Conservation (phyloP, 1,139 yeast genomes). For the Debaryomyces robertsiae region DNA sequence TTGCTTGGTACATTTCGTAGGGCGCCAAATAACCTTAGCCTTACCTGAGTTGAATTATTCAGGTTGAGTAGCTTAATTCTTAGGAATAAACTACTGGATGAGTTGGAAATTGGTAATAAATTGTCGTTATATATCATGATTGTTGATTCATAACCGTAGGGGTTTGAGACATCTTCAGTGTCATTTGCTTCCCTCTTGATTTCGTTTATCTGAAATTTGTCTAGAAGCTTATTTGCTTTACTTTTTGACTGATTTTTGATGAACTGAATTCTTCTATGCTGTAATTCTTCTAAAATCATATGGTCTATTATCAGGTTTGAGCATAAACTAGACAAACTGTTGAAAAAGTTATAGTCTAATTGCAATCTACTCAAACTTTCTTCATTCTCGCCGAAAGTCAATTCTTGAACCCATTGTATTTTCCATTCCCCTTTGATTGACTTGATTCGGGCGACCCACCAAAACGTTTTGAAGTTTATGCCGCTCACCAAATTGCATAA, state of each 20-base stretch:
- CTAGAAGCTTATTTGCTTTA: slow-evolving; percentile 13
- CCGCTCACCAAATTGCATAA: slow-evolving; percentile 51
- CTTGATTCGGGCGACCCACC: slow-evolving; percentile 68
- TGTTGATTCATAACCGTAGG: slow-evolving; percentile 29
- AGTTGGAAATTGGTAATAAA: slow-evolving; percentile 38
- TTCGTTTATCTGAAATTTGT: slow-evolving; percentile 16
- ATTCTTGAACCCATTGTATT: slow-evolving; percentile 49
- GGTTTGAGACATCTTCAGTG: slow-evolving; percentile 6
- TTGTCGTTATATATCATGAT: slow-evolving; percentile 38
- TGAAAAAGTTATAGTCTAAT: slow-evolving; percentile 52
- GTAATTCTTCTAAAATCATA: slow-evolving; percentile 63
- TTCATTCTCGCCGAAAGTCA: slow-evolving; percentile 20
- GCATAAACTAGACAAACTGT: slow-evolving; percentile 51
- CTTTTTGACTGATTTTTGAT: slow-evolving; percentile 18
- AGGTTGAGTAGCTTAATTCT: slow-evolving; percentile 30
- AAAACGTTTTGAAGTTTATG: slow-evolving; percentile 48
- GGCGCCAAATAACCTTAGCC: slow-evolving; percentile 33
- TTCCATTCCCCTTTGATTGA: slow-evolving; percentile 67
- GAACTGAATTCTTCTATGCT: slow-evolving; percentile 39
- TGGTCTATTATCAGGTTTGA: slow-evolving; percentile 65
- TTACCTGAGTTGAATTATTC: slow-evolving; percentile 28
- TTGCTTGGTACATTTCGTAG: slow-evolving; percentile 29
- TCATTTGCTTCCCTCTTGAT: slow-evolving; percentile 6
- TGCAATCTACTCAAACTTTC: slow-evolving; percentile 20
- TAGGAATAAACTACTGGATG: slow-evolving; percentile 40